Conservation (phyloP, 2,329 filamentous ascomycete species). For the Tolypocladium ophioglossoides region DNA sequence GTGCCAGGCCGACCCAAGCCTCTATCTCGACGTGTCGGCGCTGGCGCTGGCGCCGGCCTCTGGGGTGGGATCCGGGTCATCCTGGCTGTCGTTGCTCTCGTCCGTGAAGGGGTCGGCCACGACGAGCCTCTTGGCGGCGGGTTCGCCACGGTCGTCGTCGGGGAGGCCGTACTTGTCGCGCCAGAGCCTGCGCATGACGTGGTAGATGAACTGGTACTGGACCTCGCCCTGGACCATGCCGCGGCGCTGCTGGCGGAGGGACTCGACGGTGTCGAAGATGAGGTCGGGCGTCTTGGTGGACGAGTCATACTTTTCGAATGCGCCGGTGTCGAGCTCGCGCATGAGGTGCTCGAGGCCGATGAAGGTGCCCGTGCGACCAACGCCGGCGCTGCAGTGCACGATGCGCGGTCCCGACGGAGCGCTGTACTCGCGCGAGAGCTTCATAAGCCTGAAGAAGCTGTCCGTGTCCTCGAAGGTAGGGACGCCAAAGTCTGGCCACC, state of each 20-base stretch:
- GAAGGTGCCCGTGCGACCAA: slow-evolving; percentile 90
- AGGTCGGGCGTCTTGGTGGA: slow-evolving; percentile 41
- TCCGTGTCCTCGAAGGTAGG: slow-evolving; percentile 58
- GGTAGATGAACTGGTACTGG: slow-evolving; percentile 84
- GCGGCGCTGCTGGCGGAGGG: slow-evolving; percentile 74
- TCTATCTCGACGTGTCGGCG: slow-evolving; percentile 1
- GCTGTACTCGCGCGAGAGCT: slow-evolving; percentile 49
- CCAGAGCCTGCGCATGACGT: slow-evolving; percentile 69
- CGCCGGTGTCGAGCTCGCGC: slow-evolving; percentile 66
- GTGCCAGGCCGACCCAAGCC: background rate
- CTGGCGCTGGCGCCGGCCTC: slow-evolving; percentile 4
- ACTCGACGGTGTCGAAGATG: slow-evolving; percentile 69
- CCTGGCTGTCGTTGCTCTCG: slow-evolving; percentile 14
- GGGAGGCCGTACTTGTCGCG: slow-evolving; percentile 47
- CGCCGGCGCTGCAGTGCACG: slow-evolving; percentile 81
- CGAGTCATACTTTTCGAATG: slow-evolving; percentile 40
- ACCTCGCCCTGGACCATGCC: slow-evolving; percentile 89
- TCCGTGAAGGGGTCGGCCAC: slow-evolving; percentile 32
- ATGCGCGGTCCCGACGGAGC: slow-evolving; percentile 57
- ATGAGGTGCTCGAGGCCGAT: slow-evolving; percentile 91
- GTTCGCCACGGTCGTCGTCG: slow-evolving; percentile 27
- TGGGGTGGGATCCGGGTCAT: slow-evolving; percentile 4
- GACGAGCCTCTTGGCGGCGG: slow-evolving; percentile 42
- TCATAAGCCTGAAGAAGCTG: slow-evolving; percentile 60
- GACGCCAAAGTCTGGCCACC: slow-evolving; percentile 86